Evolutionary conservation across 2,329 filamentous ascomycete genomes (phyloP), one percentile per base, ranked within the genome.

Genomic region (Chalaropsis ovoidea): DNA sequence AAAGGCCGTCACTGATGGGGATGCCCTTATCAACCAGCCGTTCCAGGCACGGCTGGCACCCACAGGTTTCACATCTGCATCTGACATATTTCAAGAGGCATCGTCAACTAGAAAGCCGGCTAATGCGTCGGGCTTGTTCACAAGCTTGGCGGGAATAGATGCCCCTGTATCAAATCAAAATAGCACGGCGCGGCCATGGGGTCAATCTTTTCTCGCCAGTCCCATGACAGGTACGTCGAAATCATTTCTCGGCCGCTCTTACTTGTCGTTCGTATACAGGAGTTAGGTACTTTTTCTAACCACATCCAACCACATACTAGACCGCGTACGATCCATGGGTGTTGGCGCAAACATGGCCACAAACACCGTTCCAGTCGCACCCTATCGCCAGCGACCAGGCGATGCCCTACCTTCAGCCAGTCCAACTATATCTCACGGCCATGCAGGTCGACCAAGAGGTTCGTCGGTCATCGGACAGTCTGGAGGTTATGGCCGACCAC

Each of bases 1-100:
- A 69, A 76, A 77, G 68, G 81, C 81, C 17, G 82, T 82, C 5
- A 77, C 78, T 19, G 77, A 82, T 22, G 58, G 54, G 11, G 62
- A 67, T 6, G 7, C 63, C 15, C 22, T 27, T 24, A 63, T 54
- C 22, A 39, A 27, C 31, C 41, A 49, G 7, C 24, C 41, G 19
- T 58, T 31, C 35, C 42, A 39, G 19, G 1, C 52, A 35, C 39
- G 47, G 24, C 24, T 39, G 17, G 54, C 27, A 58, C 24, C 54
- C 17, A 17, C 27, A 58, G 54, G 27, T 35, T 58, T 58, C 27
- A 22, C n/a, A 4, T 35, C 54, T 19, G 27, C n/a, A 4, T 35
- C 54, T 11, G 54, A n/a, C 17, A 19, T 35, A 8, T 58, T 58
- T 8, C 54, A 31, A 31, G 54, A 58, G n/a, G 6, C 54, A 35